Percentiles rank a stretch among this genome's conserved stretches.
phyloP scores from a whole-genome alignment of 2,329 filamentous ascomycete species.

The Nothophaeocryptopus gaeumannii region DNA sequence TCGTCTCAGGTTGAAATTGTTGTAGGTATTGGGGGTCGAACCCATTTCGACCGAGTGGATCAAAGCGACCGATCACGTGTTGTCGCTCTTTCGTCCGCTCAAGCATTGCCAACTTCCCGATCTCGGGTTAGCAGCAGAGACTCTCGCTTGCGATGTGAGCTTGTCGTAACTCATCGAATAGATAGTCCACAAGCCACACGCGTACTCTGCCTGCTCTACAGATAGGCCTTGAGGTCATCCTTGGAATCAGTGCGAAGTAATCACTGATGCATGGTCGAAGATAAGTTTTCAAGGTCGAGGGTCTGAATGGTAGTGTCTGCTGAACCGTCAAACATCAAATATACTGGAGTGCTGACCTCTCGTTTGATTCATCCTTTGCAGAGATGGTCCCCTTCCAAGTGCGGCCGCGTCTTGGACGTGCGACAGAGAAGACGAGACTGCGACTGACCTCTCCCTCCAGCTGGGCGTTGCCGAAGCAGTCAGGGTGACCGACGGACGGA shows the following conservation, averaged over 20 bases:
- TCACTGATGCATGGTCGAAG: not conserved
- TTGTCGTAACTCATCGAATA: not conserved
- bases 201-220: not conserved
- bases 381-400: not conserved
- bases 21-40: no score
- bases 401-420: not conserved
- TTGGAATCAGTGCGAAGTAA: not conserved
- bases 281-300: not conserved
- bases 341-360: no score
- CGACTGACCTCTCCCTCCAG: conserved; percentile 7
- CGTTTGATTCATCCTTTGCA: not conserved
- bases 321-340: not conserved
- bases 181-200: not conserved
- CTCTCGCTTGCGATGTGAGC: no score
- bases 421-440: conserved; percentile 2
- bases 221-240: not conserved
- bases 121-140: not conserved
- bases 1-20: no score
- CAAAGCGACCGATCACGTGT: no score
- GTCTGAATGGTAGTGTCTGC: not conserved
- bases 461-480: conserved; percentile 49
- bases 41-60: no score
- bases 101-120: conserved; percentile 1
- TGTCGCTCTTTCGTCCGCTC: no score
- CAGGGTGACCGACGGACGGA: not conserved